Base-by-base conservation (phyloP, 805 yeast genomes). In the Tanozyma kutaoensis region DNA sequence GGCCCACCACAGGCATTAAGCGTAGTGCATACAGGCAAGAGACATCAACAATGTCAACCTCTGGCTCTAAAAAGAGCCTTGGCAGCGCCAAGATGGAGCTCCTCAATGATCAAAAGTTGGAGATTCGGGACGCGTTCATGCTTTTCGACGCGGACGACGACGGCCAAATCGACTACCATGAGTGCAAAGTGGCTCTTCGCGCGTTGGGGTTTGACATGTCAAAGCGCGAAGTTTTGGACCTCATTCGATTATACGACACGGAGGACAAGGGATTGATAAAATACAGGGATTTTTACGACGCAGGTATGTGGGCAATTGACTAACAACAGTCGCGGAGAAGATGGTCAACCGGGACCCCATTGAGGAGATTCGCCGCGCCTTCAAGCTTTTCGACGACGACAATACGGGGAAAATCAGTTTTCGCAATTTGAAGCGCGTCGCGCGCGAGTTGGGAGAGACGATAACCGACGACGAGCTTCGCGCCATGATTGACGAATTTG, bases 401-500 rank as follows among this genome's bases (percentile, higher is more conserved):
- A 65, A 64, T 27, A 84, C 93, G 0, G 96, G 96, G 0, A 79
- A 76, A 46, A 85, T 86, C 36, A 39, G 79, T 30, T 58, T 88
- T 26, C 67, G 86, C 37, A 80, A 85, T 45, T 63, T 91, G 32
- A 71, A 93, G 49, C 67, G 91, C 34, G 94, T 88, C 2, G 91
- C 96, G 8, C 79, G 80, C 40, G 96, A 88, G 38, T 56, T 91
- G 31, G 96, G 95, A 3, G 98, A 91, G 50, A 80, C 77, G 40
- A 57, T 91, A 31, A 75, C 82, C 5, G 99, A 91, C 39, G 95
- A 84, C 32, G 98, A 91, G 45, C 60, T 91, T 27, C 67, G 80
- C 38, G 96, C 96, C 4, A 91, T 91, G 98, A 91, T 91, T 37
- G 95, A 86, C 35, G 97, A 88, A 50, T 91, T 91, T 46, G 99